Conservation (phyloP, 2,329 filamentous ascomycete genomes). For the Claviceps humidiphila region DNA sequence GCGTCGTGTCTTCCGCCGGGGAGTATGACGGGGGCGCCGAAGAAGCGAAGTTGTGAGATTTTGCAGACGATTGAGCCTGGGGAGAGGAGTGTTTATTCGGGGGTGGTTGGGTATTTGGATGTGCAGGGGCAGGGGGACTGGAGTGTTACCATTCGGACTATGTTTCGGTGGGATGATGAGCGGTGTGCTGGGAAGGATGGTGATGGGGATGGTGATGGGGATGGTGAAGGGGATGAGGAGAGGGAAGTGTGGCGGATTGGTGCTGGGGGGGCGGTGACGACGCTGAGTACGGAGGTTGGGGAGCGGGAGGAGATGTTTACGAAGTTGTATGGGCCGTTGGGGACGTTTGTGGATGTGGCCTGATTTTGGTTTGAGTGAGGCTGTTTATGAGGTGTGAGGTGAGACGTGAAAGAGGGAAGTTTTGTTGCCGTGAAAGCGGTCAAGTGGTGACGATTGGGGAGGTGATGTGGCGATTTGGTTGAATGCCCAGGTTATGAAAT, state of each 20-base stretch:
- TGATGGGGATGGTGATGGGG: not conserved
- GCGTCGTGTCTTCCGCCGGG: constrained; percentile 71
- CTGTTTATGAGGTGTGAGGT: not conserved
- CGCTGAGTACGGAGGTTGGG: constrained; percentile 62
- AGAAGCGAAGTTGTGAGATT: constrained; percentile 82
- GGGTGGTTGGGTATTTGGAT: constrained; percentile 82
- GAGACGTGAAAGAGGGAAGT: too few species aligned
- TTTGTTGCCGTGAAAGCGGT: too few species aligned
- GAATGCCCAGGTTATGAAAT: too few species aligned
- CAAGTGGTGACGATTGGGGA: too few species aligned
- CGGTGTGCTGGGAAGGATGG: not conserved
- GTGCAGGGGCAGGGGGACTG: constrained; percentile 77
- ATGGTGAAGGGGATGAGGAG: constrained; percentile 14
- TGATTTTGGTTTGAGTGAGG: constrained; percentile 4
- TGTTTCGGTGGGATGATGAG: constrained; percentile 61
- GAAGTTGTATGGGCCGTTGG: constrained; percentile 49
- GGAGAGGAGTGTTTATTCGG: constrained; percentile 69
- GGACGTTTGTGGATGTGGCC: constrained; percentile 30
- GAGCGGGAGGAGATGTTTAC: constrained; percentile 88
- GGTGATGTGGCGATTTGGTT: too few species aligned
- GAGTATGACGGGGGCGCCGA: constrained; percentile 93
- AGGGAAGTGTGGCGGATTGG: constrained; percentile 67
- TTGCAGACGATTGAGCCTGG: constrained; percentile 52
- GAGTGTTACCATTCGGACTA: constrained; percentile 77
- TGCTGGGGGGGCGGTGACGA: constrained; percentile 82